Percentiles rank a stretch among this genome's conserved stretches.
phyloP scores from a whole-genome alignment of 371 early-diverging fungal species.

The Fennellomyces sp. region DNA sequence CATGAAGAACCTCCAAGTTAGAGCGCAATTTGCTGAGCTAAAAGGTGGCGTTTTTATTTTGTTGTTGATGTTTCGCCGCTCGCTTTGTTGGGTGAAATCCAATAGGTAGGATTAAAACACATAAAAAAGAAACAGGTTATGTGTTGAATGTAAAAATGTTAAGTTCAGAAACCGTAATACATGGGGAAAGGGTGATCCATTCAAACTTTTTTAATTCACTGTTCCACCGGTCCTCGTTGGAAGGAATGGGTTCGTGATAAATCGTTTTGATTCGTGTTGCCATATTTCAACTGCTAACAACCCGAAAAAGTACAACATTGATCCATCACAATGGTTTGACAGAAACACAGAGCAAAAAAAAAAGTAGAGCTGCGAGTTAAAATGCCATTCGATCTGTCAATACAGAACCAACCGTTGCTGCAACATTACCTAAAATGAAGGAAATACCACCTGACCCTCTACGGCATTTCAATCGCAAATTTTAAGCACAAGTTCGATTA shows the following conservation, averaged over 20 bases:
- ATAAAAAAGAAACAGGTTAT: too few species aligned
- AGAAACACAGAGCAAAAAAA: too few species aligned
- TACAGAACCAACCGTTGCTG: background rate
- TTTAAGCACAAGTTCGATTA: constrained; percentile 1
- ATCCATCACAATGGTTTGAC: too few species aligned
- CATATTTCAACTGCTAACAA: background rate
- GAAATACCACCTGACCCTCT: background rate
- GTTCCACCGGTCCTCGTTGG: too few species aligned
- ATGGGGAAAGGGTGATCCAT: background rate
- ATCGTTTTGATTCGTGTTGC: too few species aligned
- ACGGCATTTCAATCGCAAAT: background rate
- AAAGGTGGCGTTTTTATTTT: background rate
- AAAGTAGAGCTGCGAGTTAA: background rate
- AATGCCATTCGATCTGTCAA: background rate
- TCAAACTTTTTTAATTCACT: too few species aligned
- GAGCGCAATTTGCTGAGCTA: background rate
- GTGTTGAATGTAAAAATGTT: too few species aligned
- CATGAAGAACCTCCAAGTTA: background rate
- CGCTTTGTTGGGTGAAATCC: background rate
- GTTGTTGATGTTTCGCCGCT: too few species aligned
- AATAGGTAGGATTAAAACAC: too few species aligned
- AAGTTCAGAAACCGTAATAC: too few species aligned
- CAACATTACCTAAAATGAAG: constrained; percentile 1
- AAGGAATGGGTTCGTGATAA: too few species aligned
- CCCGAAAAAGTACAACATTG: background rate